Evolutionary conservation across 371 early-diverging fungal species (phyloP).

Genomic region (Syncephalastrum racemosum): DNA sequence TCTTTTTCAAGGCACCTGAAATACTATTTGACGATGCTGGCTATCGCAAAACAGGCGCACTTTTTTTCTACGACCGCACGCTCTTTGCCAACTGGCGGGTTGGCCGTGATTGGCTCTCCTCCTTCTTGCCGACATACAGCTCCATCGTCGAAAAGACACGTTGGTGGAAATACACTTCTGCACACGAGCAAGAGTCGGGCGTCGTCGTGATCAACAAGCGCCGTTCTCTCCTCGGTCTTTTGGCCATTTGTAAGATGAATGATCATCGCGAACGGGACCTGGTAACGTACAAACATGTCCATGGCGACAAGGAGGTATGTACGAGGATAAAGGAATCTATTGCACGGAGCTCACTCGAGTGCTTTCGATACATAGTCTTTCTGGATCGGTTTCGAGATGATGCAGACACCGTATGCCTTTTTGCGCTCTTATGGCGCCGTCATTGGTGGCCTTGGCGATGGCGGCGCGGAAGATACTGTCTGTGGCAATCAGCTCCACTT

Average conservation of each 20-base stretch:
- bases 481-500: conserved; percentile 57
- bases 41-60: conserved; percentile 55
- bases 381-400: conserved; percentile 63
- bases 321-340: neutral
- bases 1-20: conserved; percentile 65
- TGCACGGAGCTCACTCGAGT: no score
- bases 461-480: conserved; percentile 38
- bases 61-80: conserved; percentile 69
- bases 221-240: conserved; percentile 50
- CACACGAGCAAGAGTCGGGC: conserved; percentile 68
- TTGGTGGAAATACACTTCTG: conserved; percentile 40
- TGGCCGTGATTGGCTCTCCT: conserved; percentile 44
- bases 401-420: conserved; percentile 57
- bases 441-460: conserved; percentile 54
- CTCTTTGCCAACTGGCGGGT: conserved; percentile 36
- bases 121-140: conserved; percentile 48
- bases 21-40: conserved; percentile 55
- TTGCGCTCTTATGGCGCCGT: conserved; percentile 52
- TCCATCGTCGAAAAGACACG: conserved; percentile 41
- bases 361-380: conserved; percentile 32
- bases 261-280: conserved; percentile 47
- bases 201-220: conserved; percentile 60
- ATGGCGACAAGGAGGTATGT: conserved; percentile 60
- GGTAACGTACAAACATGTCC: conserved; percentile 43
- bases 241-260: conserved; percentile 62